Evolutionary conservation across 345 rosid genomes (phyloP).

Genomic region (Mercurialis annua): DNA sequence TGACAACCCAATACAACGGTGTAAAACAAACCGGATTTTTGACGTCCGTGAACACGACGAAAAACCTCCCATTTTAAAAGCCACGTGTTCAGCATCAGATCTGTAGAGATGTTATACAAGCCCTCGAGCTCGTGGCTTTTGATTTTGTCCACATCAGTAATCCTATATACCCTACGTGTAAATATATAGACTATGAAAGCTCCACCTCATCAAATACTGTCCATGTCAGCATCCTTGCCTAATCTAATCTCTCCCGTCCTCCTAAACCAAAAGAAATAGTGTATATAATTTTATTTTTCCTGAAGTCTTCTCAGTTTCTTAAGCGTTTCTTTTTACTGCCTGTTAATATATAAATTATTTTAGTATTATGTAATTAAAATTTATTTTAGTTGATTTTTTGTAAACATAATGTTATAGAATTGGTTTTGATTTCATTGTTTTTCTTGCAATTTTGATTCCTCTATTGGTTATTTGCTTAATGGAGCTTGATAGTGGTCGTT

Average conservation of each 20-base stretch:
- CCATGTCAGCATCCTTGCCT: conserved; percentile 43
- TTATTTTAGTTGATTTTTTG: background rate
- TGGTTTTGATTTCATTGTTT: conserved; percentile 4
- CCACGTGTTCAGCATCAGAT: conserved; percentile 25
- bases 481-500: conserved; percentile 28
- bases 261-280: conserved; percentile 15
- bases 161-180: conserved; percentile 23
- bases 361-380: conserved; percentile 8
- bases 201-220: conserved; percentile 30
- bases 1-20: background rate
- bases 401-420: background rate
- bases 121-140: conserved; percentile 29
- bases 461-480: conserved; percentile 2
- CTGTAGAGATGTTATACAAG: conserved; percentile 3
- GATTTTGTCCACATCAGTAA: conserved; percentile 50
- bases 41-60: conserved; percentile 15
- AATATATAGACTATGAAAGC: conserved; percentile 28
- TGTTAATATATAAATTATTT: background rate
- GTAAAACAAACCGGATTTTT: background rate
- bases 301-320: conserved; percentile 18
- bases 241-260: conserved; percentile 15
- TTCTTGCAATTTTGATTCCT: conserved; percentile 14
- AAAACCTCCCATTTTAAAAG: no score
- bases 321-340: conserved; percentile 3
- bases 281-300: background rate